phyloP scores from a whole-genome alignment of 805 yeast species.

The Myxozyma geophila region DNA sequence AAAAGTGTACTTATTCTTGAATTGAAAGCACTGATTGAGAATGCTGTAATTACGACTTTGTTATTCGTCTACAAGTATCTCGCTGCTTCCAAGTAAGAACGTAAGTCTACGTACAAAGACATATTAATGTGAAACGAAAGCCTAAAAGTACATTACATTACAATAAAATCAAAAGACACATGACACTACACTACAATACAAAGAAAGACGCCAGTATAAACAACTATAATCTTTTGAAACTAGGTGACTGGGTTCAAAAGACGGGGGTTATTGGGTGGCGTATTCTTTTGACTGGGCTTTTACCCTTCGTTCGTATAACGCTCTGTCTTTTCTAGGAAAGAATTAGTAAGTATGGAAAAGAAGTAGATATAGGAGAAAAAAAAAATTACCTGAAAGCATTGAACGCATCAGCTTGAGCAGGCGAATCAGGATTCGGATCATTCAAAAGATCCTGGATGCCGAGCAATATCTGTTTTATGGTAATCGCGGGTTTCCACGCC shows the following conservation, averaged over 20 bases:
- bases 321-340: slow-evolving; percentile 59
- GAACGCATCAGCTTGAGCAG: slow-evolving; percentile 98
- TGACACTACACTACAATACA: background rate
- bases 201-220: background rate
- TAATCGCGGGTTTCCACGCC: slow-evolving; percentile 98
- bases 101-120: too few relatives aligned
- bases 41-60: too few relatives aligned
- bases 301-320: slow-evolving; percentile 74
- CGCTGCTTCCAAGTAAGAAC: too few relatives aligned
- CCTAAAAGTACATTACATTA: background rate
- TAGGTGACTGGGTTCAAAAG: background rate
- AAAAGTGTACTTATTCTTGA: background rate
- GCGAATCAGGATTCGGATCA: slow-evolving; percentile 91
- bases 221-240: too few relatives aligned
- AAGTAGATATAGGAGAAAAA: background rate
- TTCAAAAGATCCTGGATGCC: slow-evolving; percentile 92
- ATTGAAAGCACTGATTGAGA: too few relatives aligned
- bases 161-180: background rate
- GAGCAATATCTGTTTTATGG: slow-evolving; percentile 76
- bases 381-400: slow-evolving; percentile 53
- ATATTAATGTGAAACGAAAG: background rate
- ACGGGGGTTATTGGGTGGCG: slow-evolving; percentile 43
- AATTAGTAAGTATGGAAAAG: background rate
- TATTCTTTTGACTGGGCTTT: slow-evolving; percentile 78
- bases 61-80: too few relatives aligned